These are phyloP conservation scores for Datura wrightii DNA, from an alignment of 257 asterid species.

Conservation along the genomic window DNA sequence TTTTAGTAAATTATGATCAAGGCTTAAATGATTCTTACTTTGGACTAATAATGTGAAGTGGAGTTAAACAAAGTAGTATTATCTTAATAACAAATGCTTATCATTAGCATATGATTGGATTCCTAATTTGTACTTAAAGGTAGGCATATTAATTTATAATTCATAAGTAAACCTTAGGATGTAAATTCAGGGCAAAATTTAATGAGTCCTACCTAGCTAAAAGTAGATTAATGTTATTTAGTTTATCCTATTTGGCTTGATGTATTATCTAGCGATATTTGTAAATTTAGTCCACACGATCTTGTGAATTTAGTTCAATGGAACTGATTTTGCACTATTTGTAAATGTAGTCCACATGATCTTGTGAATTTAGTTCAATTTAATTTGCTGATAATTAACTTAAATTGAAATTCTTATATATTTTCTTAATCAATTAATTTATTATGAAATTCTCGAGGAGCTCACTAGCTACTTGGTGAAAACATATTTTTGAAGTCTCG, in stretches of 20 bases:
- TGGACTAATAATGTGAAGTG: neutral
- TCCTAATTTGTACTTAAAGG: slow-evolving; percentile 23
- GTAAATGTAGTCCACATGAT: too few relatives aligned
- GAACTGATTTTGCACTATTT: neutral
- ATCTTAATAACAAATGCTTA: slow-evolving; percentile 14
- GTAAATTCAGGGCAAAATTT: neutral
- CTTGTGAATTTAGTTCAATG: neutral
- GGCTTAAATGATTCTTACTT: neutral
- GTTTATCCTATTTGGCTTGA: neutral
- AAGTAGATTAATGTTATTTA: neutral
- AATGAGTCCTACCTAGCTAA: neutral
- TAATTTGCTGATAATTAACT: neutral
- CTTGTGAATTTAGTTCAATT: neutral
- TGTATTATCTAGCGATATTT: too few relatives aligned
- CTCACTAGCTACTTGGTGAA: too few relatives aligned
- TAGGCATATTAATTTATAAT: slow-evolving; percentile 27
- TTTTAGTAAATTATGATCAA: neutral
- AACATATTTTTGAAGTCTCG: too few relatives aligned
- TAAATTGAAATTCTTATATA: neutral
- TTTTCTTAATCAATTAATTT: neutral
- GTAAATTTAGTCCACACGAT: too few relatives aligned
- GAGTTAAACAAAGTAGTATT: neutral
- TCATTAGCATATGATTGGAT: slow-evolving; percentile 31
- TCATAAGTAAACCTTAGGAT: slow-evolving; percentile 26
- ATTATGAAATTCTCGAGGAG: too few relatives aligned